A percentile compares a stretch with the other conserved stretches of the same genome.
Conservation (phyloP, 306 rosid genomes). For the Cicer judaicum region DNA sequence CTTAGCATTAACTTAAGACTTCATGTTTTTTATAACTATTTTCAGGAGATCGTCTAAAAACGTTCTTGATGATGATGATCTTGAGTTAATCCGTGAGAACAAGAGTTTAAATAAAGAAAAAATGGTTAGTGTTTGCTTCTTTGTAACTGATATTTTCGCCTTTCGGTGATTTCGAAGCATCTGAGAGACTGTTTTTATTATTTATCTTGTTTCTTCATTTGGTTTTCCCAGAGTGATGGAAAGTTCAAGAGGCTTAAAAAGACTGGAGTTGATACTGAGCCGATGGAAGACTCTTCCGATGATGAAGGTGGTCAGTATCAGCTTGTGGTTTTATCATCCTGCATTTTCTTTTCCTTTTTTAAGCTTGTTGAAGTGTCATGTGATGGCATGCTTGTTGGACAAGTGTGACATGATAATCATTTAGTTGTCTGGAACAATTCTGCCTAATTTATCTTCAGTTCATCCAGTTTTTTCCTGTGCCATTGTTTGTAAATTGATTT, state of each 20-base stretch:
- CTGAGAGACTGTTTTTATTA: neutral
- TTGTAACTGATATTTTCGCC: neutral
- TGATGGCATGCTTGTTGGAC: conserved; percentile 14
- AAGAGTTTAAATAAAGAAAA: conserved; percentile 27
- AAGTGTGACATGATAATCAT: conserved; percentile 14
- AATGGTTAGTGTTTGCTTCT: conserved; percentile 39
- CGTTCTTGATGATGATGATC: conserved; percentile 56
- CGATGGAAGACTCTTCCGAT: conserved; percentile 27
- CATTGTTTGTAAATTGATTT: conserved; percentile 34
- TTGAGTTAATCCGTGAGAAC: conserved; percentile 56
- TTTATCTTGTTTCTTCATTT: conserved; percentile 30
- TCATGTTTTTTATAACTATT: conserved; percentile 19
- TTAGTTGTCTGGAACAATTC: conserved; percentile 10
- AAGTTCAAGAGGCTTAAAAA: conserved; percentile 55
- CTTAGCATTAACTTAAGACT: neutral
- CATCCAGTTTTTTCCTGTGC: neutral
- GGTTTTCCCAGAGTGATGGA: conserved; percentile 37
- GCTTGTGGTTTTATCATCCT: conserved; percentile 28
- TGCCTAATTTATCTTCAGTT: conserved; percentile 14
- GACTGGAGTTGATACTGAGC: conserved; percentile 26
- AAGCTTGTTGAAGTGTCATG: conserved; percentile 9
- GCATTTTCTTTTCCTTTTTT: neutral
- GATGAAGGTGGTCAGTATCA: conserved; percentile 41
- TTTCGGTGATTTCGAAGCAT: conserved; percentile 1
- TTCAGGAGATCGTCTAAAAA: conserved; percentile 44